Conservation (phyloP, 768 basidiomycete species). For the Kwoniella sp. region DNA sequence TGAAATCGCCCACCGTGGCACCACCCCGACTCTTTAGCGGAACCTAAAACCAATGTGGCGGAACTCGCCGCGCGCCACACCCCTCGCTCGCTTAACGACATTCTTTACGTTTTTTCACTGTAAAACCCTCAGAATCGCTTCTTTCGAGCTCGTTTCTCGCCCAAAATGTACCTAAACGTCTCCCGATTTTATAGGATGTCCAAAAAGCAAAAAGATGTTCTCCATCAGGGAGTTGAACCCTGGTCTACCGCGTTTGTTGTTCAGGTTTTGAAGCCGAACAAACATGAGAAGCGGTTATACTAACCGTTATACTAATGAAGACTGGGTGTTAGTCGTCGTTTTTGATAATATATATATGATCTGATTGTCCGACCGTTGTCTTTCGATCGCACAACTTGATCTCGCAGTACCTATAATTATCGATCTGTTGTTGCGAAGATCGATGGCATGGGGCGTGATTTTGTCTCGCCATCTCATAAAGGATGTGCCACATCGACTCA, state of each 20-base stretch:
- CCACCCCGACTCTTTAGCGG: background rate
- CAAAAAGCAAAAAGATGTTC: conserved; percentile 7
- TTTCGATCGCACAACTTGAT: too few relatives aligned
- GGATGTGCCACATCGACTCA: too few relatives aligned
- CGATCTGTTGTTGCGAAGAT: too few relatives aligned
- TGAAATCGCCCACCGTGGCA: background rate
- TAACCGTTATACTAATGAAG: conserved; percentile 31
- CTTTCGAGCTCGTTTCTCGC: background rate
- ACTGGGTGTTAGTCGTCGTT: conserved; percentile 3
- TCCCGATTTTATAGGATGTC: background rate
- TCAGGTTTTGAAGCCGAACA: background rate
- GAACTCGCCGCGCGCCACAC: background rate
- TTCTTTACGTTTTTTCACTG: background rate
- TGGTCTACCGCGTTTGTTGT: conserved; percentile 19
- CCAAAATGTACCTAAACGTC: background rate
- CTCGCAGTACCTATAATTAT: too few relatives aligned
- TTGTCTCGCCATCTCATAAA: too few relatives aligned
- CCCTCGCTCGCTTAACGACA: background rate
- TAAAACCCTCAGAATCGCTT: background rate
- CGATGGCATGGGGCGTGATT: too few relatives aligned
- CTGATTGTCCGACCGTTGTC: too few relatives aligned
- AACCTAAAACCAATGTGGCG: background rate
- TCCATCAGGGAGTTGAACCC: conserved; percentile 31
- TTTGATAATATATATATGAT: background rate
- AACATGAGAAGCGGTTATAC: conserved; percentile 29